Conservation (phyloP, 352 stramenopile species). For the Globisporangium uncinulatum region DNA sequence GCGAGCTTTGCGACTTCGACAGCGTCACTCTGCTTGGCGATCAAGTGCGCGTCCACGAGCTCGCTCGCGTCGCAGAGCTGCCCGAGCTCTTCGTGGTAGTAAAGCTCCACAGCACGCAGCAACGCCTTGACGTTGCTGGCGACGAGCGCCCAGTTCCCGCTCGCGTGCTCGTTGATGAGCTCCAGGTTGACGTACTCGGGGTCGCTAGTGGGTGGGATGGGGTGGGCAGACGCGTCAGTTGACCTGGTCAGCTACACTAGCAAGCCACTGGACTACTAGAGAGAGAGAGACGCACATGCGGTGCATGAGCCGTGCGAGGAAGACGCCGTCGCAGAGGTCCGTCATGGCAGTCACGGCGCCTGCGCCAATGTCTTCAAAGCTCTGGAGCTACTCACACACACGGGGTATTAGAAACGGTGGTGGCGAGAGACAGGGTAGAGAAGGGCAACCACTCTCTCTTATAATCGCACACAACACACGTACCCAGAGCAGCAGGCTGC, state of each 20-base stretch:
- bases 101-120: conserved; percentile 67
- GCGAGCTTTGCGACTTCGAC: conserved; percentile 66
- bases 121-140: conserved; percentile 80
- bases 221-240: no score
- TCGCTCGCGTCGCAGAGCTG: conserved; percentile 67
- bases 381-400: conserved; percentile 58
- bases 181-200: conserved; percentile 74
- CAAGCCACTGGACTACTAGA: neutral
- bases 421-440: neutral
- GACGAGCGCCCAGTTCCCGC: conserved; percentile 68
- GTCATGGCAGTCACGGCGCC: conserved; percentile 31
- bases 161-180: conserved; percentile 56
- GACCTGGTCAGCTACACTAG: no score
- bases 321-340: conserved; percentile 76
- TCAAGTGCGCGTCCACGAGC: conserved; percentile 56
- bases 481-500: conserved; percentile 74
- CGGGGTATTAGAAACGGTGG: neutral
- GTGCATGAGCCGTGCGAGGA: conserved; percentile 81
- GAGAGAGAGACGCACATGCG: conserved; percentile 56
- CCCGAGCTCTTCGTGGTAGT: conserved; percentile 76
- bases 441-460: neutral
- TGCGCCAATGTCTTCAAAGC: conserved; percentile 56
- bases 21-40: conserved; percentile 66
- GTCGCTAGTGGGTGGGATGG: conserved; percentile 27
- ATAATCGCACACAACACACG: conserved; percentile 11